phyloP scores from a whole-genome alignment of 371 early-diverging fungal species.

The Syncephalis fuscata region DNA sequence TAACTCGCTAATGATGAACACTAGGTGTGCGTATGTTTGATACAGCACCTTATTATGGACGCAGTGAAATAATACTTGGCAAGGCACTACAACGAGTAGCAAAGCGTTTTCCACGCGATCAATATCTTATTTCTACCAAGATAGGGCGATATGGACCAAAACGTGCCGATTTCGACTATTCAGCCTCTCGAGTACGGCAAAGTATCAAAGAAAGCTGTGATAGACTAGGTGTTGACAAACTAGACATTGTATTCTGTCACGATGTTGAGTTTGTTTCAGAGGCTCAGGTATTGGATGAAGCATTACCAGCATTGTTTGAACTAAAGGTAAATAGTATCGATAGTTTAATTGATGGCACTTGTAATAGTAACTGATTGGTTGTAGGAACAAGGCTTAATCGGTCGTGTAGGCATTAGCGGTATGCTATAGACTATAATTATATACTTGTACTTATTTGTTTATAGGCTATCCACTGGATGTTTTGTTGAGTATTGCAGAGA shows the following conservation, averaged over 20 bases:
- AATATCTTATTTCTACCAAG: constrained; percentile 55
- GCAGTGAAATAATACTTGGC: constrained; percentile 53
- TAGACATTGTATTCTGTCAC: constrained; percentile 61
- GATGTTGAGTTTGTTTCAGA: constrained; percentile 68
- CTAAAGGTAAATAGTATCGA: constrained; percentile 25
- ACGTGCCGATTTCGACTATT: constrained; percentile 48
- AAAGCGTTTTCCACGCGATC: constrained; percentile 34
- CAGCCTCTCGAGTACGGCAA: constrained; percentile 23
- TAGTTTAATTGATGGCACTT: neutral
- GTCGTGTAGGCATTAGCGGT: constrained; percentile 58
- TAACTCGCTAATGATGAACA: constrained; percentile 3
- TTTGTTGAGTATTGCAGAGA: constrained; percentile 39
- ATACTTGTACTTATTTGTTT: neutral
- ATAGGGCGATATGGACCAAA: constrained; percentile 56
- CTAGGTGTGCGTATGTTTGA: constrained; percentile 55
- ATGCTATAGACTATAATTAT: constrained; percentile 2
- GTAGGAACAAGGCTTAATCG: constrained; percentile 37
- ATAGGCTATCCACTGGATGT: constrained; percentile 47
- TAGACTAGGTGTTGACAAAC: constrained; percentile 42
- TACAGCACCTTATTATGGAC: constrained; percentile 62
- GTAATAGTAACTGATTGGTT: neutral
- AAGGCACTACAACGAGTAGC: constrained; percentile 29
- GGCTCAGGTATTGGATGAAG: constrained; percentile 29
- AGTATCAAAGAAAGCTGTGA: constrained; percentile 45
- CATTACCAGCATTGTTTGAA: constrained; percentile 42